Evolutionary conservation across 164 flowering plant genomes (phyloP).

Genomic region (Chimonanthus praecox): DNA sequence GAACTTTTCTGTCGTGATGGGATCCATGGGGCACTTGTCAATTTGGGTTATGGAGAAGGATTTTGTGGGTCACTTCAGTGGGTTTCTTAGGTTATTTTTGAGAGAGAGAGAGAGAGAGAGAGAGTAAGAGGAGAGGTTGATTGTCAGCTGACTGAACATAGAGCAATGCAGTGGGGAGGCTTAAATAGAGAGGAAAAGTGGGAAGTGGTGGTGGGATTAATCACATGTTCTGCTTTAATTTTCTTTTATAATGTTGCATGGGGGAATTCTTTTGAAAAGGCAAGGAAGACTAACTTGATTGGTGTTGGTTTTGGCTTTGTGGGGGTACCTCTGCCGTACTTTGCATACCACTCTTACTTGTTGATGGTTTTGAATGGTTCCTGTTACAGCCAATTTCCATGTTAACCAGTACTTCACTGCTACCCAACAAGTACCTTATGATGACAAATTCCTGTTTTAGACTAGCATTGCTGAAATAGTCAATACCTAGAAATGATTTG

Average conservation of each 20-base stretch:
- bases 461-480: neutral
- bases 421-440: neutral
- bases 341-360: neutral
- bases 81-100: neutral
- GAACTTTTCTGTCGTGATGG: slow-evolving; percentile 25
- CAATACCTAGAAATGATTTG: too few relatives aligned
- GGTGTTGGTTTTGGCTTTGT: neutral
- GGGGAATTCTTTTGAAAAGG: neutral
- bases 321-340: neutral
- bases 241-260: neutral
- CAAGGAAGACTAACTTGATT: neutral
- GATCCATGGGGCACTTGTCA: slow-evolving; percentile 31
- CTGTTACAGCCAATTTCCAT: neutral
- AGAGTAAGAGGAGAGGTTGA: slow-evolving; percentile 1
- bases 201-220: slow-evolving; percentile 12
- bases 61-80: neutral
- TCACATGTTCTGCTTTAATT: slow-evolving; percentile 12
- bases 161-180: slow-evolving; percentile 17
- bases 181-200: slow-evolving; percentile 30
- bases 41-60: neutral
- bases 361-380: neutral
- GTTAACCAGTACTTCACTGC: neutral
- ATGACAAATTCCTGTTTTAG: neutral
- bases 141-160: slow-evolving; percentile 32
- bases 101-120: neutral